These are phyloP conservation scores for Albugo candida DNA, from an alignment of 352 stramenopile genomes.

Conservation along the genomic window DNA sequence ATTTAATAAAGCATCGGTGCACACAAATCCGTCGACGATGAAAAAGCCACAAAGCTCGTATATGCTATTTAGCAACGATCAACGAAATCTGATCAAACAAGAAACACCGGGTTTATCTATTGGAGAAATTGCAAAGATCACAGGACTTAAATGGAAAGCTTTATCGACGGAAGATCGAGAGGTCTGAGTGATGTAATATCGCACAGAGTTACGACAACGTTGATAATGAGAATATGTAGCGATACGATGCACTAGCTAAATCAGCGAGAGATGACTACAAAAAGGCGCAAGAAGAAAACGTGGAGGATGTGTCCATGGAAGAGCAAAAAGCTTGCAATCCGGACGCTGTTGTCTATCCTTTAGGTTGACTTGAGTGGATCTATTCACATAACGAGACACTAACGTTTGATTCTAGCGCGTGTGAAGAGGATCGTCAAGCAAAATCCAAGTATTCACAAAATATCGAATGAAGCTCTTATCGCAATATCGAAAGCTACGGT, in stretches of 20 bases:
- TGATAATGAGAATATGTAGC: too few species aligned
- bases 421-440: slow-evolving; percentile 89
- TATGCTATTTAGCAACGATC: slow-evolving; percentile 65
- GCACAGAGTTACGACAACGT: too few species aligned
- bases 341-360: too few species aligned
- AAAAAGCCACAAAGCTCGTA: slow-evolving; percentile 81
- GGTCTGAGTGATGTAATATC: slow-evolving; percentile 5
- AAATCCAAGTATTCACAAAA: slow-evolving; percentile 79
- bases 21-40: slow-evolving; percentile 11
- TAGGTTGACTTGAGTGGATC: too few species aligned
- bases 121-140: slow-evolving; percentile 68
- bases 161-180: slow-evolving; percentile 72
- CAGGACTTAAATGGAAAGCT: slow-evolving; percentile 80
- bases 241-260: too few species aligned
- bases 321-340: too few species aligned
- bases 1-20: not conserved
- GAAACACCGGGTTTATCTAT: slow-evolving; percentile 27
- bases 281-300: too few species aligned
- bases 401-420: slow-evolving; percentile 19
- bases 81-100: slow-evolving; percentile 38
- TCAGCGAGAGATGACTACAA: too few species aligned
- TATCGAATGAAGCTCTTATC: slow-evolving; percentile 84
- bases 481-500: slow-evolving; percentile 85
- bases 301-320: too few species aligned
- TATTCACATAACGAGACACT: too few species aligned